These are phyloP conservation scores for Teratosphaeria gauchensis DNA, from an alignment of 2,329 filamentous ascomycete species.

Conservation along the genomic window DNA sequence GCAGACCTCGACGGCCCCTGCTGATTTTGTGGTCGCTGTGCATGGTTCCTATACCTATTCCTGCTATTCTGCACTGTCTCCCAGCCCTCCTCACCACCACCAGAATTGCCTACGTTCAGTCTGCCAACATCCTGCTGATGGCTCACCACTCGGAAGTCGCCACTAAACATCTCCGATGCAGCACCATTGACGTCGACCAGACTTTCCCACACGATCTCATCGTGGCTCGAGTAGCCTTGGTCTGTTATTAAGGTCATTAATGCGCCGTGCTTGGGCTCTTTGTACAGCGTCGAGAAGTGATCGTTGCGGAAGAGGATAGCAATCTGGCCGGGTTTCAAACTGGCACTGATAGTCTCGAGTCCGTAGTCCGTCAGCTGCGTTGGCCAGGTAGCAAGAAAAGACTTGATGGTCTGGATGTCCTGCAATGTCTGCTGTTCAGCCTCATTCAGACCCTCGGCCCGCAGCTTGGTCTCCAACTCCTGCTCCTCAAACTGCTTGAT, in stretches of 20 bases:
- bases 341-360: conserved; percentile 61
- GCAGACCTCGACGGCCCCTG: conserved; percentile 4
- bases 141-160: conserved; percentile 80
- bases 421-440: conserved; percentile 72
- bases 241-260: conserved; percentile 85
- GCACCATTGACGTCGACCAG: conserved; percentile 80
- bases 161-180: conserved; percentile 73
- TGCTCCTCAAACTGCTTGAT: conserved; percentile 81
- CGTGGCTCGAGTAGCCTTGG: conserved; percentile 75
- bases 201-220: conserved; percentile 94
- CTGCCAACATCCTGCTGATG: conserved; percentile 33
- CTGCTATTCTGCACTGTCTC: conserved; percentile 41
- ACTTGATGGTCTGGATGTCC: conserved; percentile 75
- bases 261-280: conserved; percentile 66
- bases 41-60: conserved; percentile 1
- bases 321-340: conserved; percentile 65
- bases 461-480: conserved; percentile 73
- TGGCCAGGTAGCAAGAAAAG: conserved; percentile 67
- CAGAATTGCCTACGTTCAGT: conserved; percentile 14
- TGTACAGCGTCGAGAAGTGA: conserved; percentile 90
- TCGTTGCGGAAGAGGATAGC: conserved; percentile 95
- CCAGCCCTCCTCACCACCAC: conserved; percentile 40
- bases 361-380: conserved; percentile 83
- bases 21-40: conserved; percentile 14
- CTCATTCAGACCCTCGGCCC: conserved; percentile 51